These are phyloP conservation scores for Mycena albidolilacea DNA, from an alignment of 768 basidiomycete genomes.

Conservation along the genomic window DNA sequence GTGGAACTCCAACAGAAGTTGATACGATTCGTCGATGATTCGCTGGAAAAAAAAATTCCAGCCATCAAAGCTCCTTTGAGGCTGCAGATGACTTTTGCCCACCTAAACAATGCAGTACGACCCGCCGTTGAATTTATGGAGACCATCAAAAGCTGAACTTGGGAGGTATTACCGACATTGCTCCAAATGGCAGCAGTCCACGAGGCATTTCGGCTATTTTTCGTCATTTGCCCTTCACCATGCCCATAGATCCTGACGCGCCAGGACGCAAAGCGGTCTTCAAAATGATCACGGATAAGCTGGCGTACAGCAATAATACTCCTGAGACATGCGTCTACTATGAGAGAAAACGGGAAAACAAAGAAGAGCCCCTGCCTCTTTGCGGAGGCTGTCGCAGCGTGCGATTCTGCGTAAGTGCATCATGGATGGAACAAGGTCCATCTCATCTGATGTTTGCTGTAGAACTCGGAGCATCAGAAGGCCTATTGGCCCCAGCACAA, in stretches of 20 bases:
- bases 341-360: not conserved
- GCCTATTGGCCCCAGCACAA: slow-evolving; percentile 13
- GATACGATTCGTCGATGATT: no score
- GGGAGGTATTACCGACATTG: no score
- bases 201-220: no score
- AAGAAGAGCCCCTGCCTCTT: not conserved
- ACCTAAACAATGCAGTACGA: no score
- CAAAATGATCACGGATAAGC: slow-evolving; percentile 28
- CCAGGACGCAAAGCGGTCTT: slow-evolving; percentile 27
- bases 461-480: not conserved
- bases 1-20: no score
- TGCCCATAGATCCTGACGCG: slow-evolving; percentile 5
- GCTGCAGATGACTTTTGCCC: no score
- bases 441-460: not conserved
- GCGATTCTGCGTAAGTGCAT: slow-evolving; percentile 6
- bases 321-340: slow-evolving; percentile 18
- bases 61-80: no score
- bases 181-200: no score
- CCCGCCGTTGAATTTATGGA: no score
- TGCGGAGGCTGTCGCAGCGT: not conserved
- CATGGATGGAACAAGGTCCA: not conserved
- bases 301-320: slow-evolving; percentile 21
- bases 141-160: no score
- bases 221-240: no score
- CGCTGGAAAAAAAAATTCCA: no score